A percentile compares a stretch with the other conserved stretches of the same genome.
Conservation (phyloP, 805 yeast genomes). For the Zygoascus biomembranicola region DNA sequence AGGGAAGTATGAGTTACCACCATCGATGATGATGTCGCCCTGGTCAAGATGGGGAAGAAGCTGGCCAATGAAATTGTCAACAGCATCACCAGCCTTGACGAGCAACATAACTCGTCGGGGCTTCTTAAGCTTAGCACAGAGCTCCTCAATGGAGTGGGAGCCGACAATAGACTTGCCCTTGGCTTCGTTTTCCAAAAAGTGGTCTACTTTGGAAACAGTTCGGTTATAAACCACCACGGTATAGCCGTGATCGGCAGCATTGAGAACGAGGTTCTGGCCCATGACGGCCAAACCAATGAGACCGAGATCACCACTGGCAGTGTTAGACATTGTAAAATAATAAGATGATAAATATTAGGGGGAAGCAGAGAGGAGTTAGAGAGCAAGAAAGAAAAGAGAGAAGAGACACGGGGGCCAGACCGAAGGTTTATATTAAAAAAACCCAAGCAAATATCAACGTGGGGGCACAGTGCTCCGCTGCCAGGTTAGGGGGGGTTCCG, state of each 20-base stretch:
- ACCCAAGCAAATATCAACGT: not conserved
- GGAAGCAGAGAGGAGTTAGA: not conserved
- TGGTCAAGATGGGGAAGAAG: slow-evolving; percentile 84
- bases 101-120: slow-evolving; percentile 92
- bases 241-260: slow-evolving; percentile 98
- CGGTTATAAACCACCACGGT: slow-evolving; percentile 98
- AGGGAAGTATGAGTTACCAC: slow-evolving; percentile 99
- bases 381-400: not conserved
- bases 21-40: slow-evolving; percentile 98
- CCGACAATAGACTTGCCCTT: slow-evolving; percentile 93
- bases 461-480: not conserved
- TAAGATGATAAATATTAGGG: not conserved
- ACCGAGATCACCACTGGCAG: slow-evolving; percentile 64
- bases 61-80: slow-evolving; percentile 83
- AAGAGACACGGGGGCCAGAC: not conserved
- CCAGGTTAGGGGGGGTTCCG: not conserved
- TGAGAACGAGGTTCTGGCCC: slow-evolving; percentile 93
- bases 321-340: not conserved
- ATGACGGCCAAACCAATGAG: slow-evolving; percentile 99
- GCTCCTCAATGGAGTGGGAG: slow-evolving; percentile 86
- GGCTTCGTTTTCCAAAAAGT: slow-evolving; percentile 88
- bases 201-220: slow-evolving; percentile 92
- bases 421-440: not conserved
- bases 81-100: slow-evolving; percentile 96
- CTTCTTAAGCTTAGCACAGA: slow-evolving; percentile 81